Percentiles rank a stretch among this genome's conserved stretches.
Conservation (phyloP, 1,139 yeast genomes). For the Diutina rugosa region DNA sequence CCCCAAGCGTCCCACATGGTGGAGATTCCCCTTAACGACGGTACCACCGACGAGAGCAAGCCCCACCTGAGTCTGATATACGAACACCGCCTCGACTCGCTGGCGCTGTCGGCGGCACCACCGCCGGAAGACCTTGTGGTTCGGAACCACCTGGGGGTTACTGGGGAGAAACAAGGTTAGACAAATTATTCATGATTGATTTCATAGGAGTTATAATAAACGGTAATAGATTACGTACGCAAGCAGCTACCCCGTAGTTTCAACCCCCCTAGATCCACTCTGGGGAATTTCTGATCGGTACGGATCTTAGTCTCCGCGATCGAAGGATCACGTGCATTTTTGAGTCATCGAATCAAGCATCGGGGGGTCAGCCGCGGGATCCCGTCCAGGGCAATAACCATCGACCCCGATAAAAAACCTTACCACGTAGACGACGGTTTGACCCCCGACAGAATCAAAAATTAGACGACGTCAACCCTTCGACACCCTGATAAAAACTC, state of each 20-base stretch:
- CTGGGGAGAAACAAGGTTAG: not conserved
- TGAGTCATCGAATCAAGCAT: not conserved
- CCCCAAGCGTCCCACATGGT: not conserved
- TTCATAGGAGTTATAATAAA: not conserved
- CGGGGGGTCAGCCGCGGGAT: not conserved
- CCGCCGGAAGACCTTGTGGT: not conserved
- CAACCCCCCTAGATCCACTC: too few relatives aligned
- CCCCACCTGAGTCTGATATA: not conserved
- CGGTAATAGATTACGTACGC: not conserved
- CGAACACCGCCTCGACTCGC: not conserved
- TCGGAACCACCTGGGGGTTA: not conserved
- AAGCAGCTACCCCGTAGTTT: too few relatives aligned
- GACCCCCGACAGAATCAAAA: too few relatives aligned
- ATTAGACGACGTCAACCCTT: too few relatives aligned
- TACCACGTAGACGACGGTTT: too few relatives aligned
- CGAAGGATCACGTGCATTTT: not conserved
- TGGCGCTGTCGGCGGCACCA: not conserved
- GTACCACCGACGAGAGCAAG: not conserved
- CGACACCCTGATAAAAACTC: too few relatives aligned
- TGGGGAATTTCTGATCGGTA: not conserved
- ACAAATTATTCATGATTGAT: not conserved
- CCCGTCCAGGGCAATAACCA: too few relatives aligned
- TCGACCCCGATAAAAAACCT: too few relatives aligned
- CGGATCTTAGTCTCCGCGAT: not conserved
- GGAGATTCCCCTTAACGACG: not conserved